Percentiles rank a stretch among this genome's conserved stretches.
These are phyloP conservation scores for Irpex rosettiformis DNA, from an alignment of 1,284 basidiomycete species.

Conservation along the genomic window DNA sequence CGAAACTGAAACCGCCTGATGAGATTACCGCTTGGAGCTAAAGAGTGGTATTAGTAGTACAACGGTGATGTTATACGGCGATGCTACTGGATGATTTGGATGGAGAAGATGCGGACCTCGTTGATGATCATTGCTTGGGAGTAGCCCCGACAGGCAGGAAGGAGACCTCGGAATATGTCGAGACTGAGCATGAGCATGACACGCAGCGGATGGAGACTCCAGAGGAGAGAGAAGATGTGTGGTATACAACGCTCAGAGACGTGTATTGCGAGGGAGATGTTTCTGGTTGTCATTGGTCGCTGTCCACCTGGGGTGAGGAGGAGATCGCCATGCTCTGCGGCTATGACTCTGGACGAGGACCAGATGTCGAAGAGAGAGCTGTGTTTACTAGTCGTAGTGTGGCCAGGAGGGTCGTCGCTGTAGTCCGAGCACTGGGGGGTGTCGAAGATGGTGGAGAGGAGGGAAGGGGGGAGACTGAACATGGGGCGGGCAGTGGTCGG, in stretches of 20 bases:
- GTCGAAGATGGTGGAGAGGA: no score
- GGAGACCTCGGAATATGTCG: slow-evolving; percentile 66
- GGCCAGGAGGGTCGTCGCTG: not conserved
- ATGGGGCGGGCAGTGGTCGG: no score
- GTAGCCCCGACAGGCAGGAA: slow-evolving; percentile 78
- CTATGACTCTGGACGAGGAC: slow-evolving; percentile 58
- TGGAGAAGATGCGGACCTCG: slow-evolving; percentile 44
- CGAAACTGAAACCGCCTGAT: slow-evolving; percentile 64
- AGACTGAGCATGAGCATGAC: slow-evolving; percentile 61
- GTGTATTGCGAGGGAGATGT: slow-evolving; percentile 51
- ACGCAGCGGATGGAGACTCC: slow-evolving; percentile 62
- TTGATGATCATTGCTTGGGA: slow-evolving; percentile 81
- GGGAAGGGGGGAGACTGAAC: slow-evolving; percentile 27
- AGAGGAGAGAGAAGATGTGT: slow-evolving; percentile 56
- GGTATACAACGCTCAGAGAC: slow-evolving; percentile 51
- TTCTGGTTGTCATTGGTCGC: slow-evolving; percentile 51
- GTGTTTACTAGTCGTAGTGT: slow-evolving; percentile 7
- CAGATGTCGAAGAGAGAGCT: slow-evolving; percentile 53
- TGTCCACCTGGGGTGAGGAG: slow-evolving; percentile 64
- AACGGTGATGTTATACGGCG: no score
- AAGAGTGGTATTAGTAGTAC: slow-evolving; percentile 13
- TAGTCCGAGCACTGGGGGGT: no score
- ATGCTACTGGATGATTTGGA: slow-evolving; percentile 10
- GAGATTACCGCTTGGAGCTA: slow-evolving; percentile 66
- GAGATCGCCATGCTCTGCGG: slow-evolving; percentile 30